Percentiles rank a stretch among this genome's conserved stretches.
Evolutionary conservation across 139 green algal species (phyloP).

Genomic region (Protoeuglena noctilucae): DNA sequence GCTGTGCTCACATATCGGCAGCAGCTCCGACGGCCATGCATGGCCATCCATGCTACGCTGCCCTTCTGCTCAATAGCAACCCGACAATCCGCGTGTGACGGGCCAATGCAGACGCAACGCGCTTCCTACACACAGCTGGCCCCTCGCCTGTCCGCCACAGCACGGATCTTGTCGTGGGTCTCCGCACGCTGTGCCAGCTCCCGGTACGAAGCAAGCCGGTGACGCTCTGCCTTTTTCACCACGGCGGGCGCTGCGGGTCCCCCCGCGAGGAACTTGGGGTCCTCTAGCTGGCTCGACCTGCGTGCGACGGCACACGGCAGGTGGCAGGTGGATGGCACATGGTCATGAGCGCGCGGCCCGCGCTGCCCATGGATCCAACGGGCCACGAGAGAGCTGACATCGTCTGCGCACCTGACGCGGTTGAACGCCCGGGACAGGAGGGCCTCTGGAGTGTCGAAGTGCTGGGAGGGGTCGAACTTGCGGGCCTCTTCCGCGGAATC

Average conservation of each 20-base stretch:
- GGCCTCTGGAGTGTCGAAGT: slow-evolving; percentile 62
- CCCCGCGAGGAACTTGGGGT: background rate
- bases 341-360: slow-evolving; percentile 6
- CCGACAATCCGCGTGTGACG: too few species aligned
- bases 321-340: background rate
- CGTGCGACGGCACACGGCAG: background rate
- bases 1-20: background rate
- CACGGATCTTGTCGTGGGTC: slow-evolving; percentile 35
- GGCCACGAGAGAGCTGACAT: background rate
- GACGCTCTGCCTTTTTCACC: slow-evolving; percentile 6
- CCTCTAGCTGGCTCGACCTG: background rate
- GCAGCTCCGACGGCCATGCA: background rate
- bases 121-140: too few species aligned
- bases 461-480: slow-evolving; percentile 35
- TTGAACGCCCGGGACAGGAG: slow-evolving; percentile 65
- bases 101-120: too few species aligned
- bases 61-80: slow-evolving; percentile 54
- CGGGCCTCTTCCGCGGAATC: too few species aligned
- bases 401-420: slow-evolving; percentile 24
- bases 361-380: slow-evolving; percentile 11
- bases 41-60: slow-evolving; percentile 14
- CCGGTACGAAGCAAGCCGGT: slow-evolving; percentile 43
- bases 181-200: slow-evolving; percentile 57
- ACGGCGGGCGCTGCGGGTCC: background rate
- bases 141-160: slow-evolving; percentile 23